Base-by-base conservation (phyloP, 2,329 filamentous ascomycete species). In the Stagonosporopsis chrysanthemi region DNA sequence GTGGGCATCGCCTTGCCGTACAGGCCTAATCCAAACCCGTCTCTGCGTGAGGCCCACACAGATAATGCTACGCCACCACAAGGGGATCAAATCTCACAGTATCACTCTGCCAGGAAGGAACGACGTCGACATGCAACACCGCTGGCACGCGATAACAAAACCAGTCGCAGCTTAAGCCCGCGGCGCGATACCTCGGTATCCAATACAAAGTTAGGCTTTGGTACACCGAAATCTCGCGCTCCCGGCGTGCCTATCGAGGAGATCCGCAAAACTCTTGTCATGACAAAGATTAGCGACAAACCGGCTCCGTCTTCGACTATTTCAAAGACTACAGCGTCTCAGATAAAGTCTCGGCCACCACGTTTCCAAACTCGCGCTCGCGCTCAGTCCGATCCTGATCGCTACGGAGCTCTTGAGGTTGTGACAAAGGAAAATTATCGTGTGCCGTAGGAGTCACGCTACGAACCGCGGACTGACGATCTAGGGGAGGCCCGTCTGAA, bases 391-490 rank as follows among this genome's bases (percentile, higher is more conserved):
- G 51, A 48, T 5, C 51, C 44, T 6, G 19, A 42, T 17, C 26
- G 17, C 29, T 36, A 36, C 9, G 41, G 41, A 19, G 17, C 12
- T 15, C 2, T 22, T 4, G 41, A 45, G 33, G n/a, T n/a, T 14
- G 29, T 22, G 5, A n/a, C 4, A 17, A 24, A 14, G 4, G 8
- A 17, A 3, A 40, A 19, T 11, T 19, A 22, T 14, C 22, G 9
- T 3, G 40, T 45, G 41, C 49, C 41, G 4, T 44, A 52, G 36
- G 29, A 50, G 46, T 40, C 40, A 35, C 53, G 53, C 33, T 42
- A 51, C 11, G 53, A 56, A 40, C 46, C 46, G 23, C 47, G 3
- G 4, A 36, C 26, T 11, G 35, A 42, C n/a, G n/a, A 39, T 17
- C 35, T 22, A 8, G 53, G 33, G 1, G 11, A 36, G 6, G 35